A percentile compares a stretch with the other conserved stretches of the same genome.
Evolutionary conservation across 495 filamentous ascomycete genomes (phyloP).

Genomic region (Daldinia decipiens): DNA sequence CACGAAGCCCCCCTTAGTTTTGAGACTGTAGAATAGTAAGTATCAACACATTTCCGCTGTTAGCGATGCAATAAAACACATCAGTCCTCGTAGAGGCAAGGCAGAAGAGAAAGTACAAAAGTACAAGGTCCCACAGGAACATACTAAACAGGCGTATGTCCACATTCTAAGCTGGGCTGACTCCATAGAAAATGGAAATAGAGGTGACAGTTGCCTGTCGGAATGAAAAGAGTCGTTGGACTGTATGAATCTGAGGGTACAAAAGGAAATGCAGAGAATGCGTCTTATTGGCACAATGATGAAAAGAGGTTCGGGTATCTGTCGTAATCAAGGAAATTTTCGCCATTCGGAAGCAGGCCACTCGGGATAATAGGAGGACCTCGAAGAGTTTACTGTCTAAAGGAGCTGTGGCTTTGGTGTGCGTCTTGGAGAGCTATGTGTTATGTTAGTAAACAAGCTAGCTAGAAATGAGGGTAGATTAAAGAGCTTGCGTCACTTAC

Average conservation of each 20-base stretch:
- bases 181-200: slow-evolving; percentile 21
- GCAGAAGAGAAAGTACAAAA: slow-evolving; percentile 34
- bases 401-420: slow-evolving; percentile 54
- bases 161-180: slow-evolving; percentile 13
- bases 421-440: slow-evolving; percentile 59
- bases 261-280: slow-evolving; percentile 48
- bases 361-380: slow-evolving; percentile 7
- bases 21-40: slow-evolving; percentile 24
- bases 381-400: slow-evolving; percentile 48
- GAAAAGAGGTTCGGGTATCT: slow-evolving; percentile 47
- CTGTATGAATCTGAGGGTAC: slow-evolving; percentile 36
- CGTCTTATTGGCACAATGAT: slow-evolving; percentile 30
- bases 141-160: slow-evolving; percentile 14
- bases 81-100: slow-evolving; percentile 17
- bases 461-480: background rate
- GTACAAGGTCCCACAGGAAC: slow-evolving; percentile 28
- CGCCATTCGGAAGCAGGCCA: slow-evolving; percentile 17
- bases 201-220: slow-evolving; percentile 17
- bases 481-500: slow-evolving; percentile 58
- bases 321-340: slow-evolving; percentile 43
- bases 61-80: slow-evolving; percentile 31
- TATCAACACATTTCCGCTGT: slow-evolving; percentile 21
- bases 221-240: slow-evolving; percentile 35
- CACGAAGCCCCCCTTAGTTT: slow-evolving; percentile 21
- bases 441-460: slow-evolving; percentile 28